Percentiles rank a stretch among this genome's conserved stretches.
These are phyloP conservation scores for Effrenium voratum DNA, from an alignment of 73 alveolate genomes.

Conservation along the genomic window DNA sequence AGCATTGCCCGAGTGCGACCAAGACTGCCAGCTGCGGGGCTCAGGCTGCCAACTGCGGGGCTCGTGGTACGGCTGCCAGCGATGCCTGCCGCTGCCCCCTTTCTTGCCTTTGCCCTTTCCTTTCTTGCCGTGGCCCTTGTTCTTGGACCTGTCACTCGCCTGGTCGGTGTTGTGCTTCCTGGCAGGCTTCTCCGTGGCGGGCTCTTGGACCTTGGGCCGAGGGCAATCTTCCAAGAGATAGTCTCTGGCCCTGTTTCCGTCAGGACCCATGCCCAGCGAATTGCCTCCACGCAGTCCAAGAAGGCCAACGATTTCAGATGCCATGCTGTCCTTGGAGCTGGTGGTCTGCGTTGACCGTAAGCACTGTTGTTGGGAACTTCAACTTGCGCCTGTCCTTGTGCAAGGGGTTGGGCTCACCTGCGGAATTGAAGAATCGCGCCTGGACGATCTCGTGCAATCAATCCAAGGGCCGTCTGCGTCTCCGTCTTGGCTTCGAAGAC, in stretches of 20 bases:
- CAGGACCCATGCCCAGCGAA: background rate
- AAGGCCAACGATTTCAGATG: background rate
- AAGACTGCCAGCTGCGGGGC: background rate
- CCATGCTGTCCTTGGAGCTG: background rate
- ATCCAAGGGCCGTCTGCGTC: background rate
- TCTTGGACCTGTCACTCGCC: background rate
- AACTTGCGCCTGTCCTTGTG: background rate
- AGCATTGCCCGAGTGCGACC: background rate
- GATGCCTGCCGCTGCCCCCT: background rate
- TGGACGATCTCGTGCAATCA: background rate
- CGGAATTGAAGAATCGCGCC: slow-evolving; percentile 19
- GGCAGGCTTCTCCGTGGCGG: background rate
- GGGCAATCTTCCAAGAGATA: background rate
- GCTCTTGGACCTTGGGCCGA: background rate
- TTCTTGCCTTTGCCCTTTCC: background rate
- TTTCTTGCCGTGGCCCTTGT: background rate
- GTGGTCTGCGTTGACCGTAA: background rate
- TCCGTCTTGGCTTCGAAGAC: background rate
- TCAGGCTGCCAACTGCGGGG: background rate
- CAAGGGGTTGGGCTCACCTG: background rate
- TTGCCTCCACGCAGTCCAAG: background rate
- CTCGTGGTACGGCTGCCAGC: background rate
- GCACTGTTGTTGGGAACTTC: background rate
- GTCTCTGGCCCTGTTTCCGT: background rate
- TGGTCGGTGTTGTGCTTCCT: background rate